Evolutionary conservation across 1,139 yeast species (phyloP).

Genomic region (Magnusiomyces fungicola): DNA sequence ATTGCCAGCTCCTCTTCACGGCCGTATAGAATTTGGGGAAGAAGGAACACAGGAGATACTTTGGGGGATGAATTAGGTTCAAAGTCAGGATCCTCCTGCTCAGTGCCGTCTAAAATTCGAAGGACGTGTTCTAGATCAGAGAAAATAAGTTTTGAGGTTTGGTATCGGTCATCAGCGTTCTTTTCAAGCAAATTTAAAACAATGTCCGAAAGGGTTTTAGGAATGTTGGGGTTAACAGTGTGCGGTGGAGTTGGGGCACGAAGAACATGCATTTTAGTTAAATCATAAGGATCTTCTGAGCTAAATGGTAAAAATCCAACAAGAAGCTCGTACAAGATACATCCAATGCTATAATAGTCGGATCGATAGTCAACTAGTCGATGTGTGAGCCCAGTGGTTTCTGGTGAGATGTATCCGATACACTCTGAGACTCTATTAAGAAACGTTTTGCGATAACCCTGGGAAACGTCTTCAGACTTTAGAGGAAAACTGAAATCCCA

Average conservation of each 20-base stretch:
- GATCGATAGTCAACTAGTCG: constrained; percentile 43
- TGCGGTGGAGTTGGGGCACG: constrained; percentile 41
- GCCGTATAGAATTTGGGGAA: constrained; percentile 37
- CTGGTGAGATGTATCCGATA: constrained; percentile 49
- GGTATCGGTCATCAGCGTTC: constrained; percentile 39
- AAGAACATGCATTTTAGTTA: constrained; percentile 40
- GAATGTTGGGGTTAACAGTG: constrained; percentile 36
- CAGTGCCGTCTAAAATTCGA: constrained; percentile 18
- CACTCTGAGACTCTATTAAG: constrained; percentile 34
- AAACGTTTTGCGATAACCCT: constrained; percentile 27
- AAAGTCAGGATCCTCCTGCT: constrained; percentile 20
- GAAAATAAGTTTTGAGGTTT: constrained; percentile 35
- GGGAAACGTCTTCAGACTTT: constrained; percentile 40
- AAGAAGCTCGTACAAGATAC: constrained; percentile 43
- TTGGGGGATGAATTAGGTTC: constrained; percentile 20
- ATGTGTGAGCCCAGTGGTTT: constrained; percentile 40
- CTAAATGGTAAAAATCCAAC: constrained; percentile 44
- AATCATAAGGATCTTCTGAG: constrained; percentile 37
- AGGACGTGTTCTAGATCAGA: constrained; percentile 34
- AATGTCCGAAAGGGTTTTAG: constrained; percentile 36
- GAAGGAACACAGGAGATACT: constrained; percentile 25
- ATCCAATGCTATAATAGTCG: constrained; percentile 47
- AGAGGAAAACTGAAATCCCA: constrained; percentile 47
- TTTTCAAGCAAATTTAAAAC: constrained; percentile 43
- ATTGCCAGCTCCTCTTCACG: constrained; percentile 32